Conservation (phyloP, 768 basidiomycete species). For the Phanerodontia chrysosporium region DNA sequence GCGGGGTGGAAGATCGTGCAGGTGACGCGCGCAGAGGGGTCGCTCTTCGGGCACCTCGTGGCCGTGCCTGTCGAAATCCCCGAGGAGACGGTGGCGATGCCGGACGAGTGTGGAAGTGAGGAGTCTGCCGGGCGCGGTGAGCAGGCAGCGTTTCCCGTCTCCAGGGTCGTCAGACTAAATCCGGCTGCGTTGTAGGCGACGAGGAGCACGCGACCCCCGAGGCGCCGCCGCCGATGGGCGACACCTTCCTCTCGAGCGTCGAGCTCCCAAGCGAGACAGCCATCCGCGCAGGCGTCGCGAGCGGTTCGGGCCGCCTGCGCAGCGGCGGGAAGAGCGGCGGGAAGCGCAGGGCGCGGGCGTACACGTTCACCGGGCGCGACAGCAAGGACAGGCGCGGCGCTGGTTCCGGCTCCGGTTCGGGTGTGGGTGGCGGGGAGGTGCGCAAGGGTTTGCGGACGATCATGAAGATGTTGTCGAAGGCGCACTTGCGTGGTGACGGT, state of each 20-base stretch:
- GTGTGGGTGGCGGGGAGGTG: constrained; percentile 1
- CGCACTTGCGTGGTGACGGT: constrained; percentile 3
- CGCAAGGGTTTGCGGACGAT: constrained; percentile 9
- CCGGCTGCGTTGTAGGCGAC: too few species aligned
- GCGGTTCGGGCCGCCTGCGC: not conserved
- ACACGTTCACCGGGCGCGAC: constrained; percentile 8
- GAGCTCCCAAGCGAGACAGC: constrained; percentile 23
- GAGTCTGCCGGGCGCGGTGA: constrained; percentile 5
- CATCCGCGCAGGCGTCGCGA: constrained; percentile 16
- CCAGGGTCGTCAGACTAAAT: too few species aligned
- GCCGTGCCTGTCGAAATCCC: constrained; percentile 61
- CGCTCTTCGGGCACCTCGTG: constrained; percentile 67
- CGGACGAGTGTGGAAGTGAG: constrained; percentile 5
- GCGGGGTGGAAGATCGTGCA: constrained; percentile 69
- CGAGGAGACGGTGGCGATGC: constrained; percentile 12
- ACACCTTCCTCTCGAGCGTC: constrained; percentile 20
- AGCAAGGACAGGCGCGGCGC: not conserved
- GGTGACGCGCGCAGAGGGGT: constrained; percentile 56
- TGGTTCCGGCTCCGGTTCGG: not conserved
- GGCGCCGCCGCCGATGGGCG: constrained; percentile 17
- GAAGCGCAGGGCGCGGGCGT: constrained; percentile 2
- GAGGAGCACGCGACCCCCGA: constrained; percentile 5
- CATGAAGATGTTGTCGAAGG: constrained; percentile 10
- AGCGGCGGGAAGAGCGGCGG: not conserved
- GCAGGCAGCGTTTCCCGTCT: not conserved